Evolutionary conservation across 305 asterid species (phyloP), one percentile per base, ranked within the genome.

Genomic region (Coffea humblotiana): DNA sequence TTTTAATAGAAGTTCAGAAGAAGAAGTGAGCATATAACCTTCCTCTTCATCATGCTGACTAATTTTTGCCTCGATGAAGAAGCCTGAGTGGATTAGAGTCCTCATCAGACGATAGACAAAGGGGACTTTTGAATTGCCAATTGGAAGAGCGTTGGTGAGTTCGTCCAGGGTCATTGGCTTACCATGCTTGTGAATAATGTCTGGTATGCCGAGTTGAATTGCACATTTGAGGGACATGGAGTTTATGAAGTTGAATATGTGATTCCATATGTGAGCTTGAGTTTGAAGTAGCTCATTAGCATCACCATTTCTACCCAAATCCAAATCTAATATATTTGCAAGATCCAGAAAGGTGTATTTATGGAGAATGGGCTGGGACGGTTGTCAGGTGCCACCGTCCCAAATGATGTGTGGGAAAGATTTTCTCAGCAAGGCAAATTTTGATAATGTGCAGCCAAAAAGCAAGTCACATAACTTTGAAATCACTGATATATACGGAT

Each of bases 31-130:
- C 23, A 49, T 14, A 76, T 85, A 85, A 13, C 83, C 77, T 0
- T 56, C 85, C 77, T 70, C 72, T 8, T 7, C 74, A 11, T 51
- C 68, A 8, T n/a, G 18, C 12, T 9, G 70, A 6, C 3, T 63
- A 13, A 29, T 11, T 6, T 74, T 82, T 70, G 64, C n/a, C 11
- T 58, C 27, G 9, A 2, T 21, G 67, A 85, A 76, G 35, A 76
- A 79, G 16, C 83, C 81, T 8, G 85, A 77, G 13, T 76, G 85
- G 3, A 74, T 73, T 27, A 82, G 12, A 27, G 82, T 72, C 2
- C 83, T 79, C 86, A 82, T 82, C 65, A 82, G 84, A 8, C 84
- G 89, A 40, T 56, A 14, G 51, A 86, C 14, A 78, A 7, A 77
- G 6, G 23, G 65, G 6, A 19, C 8, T 45, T 83, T 83, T 27